Base-by-base conservation (phyloP, 495 filamentous ascomycete species). In the Penicillium bialowiezense region DNA sequence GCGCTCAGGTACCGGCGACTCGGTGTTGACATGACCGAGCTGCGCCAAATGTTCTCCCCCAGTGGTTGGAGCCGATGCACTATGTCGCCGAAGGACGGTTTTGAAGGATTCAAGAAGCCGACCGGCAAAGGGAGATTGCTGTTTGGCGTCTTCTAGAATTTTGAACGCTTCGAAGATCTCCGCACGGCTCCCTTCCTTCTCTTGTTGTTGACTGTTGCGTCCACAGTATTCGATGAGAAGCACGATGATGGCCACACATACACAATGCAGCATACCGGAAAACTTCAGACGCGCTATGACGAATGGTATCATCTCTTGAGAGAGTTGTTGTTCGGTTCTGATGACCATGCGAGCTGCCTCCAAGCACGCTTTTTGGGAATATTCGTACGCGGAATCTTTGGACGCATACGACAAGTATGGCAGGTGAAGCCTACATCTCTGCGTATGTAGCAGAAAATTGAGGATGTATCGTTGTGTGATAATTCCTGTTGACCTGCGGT, bases 341-440 rank as follows among this genome's bases (percentile, higher is more conserved):
- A 72, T 64, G 20, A 68, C 52, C 21, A 54, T 56, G 3, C 68
- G 58, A 0, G 71, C 71, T 5, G 66, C 64, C 13, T 67, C 55
- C 15, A 74, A 47, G 38, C 70, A 72, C 0, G 63, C 62, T 24
- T 67, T 54, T 23, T 61, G 57, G 2, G 69, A 75, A 20, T 57
- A 64, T 7, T 47, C 46, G 20, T 69, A 69, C 3, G 55, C 36
- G 0, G 57, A 37, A 21, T 71, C 62, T 7, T 44, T 51, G 20
- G 41, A 55, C 1, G 50, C 57, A 21, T 45, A 59, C 10, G 63
- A 59, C 19, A 72, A 45, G 34, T 65, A 72, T 4, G 68, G 65
- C 19, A 73, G 50, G 44, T 76, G 71, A 7, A 74, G 42, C 43
- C 64, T 73, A 50, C 72, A 76, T 29, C 67, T 65, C 32, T 67